phyloP scores from a whole-genome alignment of 179 eudicot genomes.

The Spinacia oleracea region DNA sequence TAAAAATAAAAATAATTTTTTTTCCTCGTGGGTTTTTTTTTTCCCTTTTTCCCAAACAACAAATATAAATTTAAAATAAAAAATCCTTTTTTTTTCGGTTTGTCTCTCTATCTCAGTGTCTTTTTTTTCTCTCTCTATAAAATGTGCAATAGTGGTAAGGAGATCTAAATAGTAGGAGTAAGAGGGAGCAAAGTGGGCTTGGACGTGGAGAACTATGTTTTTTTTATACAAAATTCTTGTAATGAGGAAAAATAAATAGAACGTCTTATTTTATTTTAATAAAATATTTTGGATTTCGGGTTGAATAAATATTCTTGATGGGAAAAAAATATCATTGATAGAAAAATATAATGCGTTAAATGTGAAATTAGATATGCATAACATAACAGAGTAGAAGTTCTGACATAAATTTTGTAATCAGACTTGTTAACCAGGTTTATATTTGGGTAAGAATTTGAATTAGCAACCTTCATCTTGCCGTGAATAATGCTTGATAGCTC shows the following conservation, averaged over 20 bases:
- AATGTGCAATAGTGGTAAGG: background rate
- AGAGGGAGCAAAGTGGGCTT: constrained; percentile 6
- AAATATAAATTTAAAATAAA: background rate
- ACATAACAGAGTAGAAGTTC: too few relatives aligned
- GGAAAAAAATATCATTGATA: too few relatives aligned
- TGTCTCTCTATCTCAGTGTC: background rate
- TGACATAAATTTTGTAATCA: too few relatives aligned
- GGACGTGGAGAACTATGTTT: constrained; percentile 5
- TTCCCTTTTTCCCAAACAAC: background rate
- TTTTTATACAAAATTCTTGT: background rate
- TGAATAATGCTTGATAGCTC: too few relatives aligned
- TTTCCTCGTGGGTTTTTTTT: background rate
- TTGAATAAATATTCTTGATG: too few relatives aligned
- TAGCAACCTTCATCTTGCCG: too few relatives aligned
- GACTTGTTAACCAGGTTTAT: too few relatives aligned
- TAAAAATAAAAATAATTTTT: background rate
- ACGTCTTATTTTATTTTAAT: too few relatives aligned
- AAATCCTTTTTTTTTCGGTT: background rate
- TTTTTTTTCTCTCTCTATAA: background rate
- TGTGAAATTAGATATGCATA: too few relatives aligned
- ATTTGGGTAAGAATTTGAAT: too few relatives aligned
- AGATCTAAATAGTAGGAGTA: constrained; percentile 18
- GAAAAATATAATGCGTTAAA: too few relatives aligned
- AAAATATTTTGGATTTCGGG: background rate
- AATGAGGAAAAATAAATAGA: background rate